These are phyloP conservation scores for Biscogniauxia mediterranea DNA, from an alignment of 2,329 filamentous ascomycete genomes.

Conservation along the genomic window DNA sequence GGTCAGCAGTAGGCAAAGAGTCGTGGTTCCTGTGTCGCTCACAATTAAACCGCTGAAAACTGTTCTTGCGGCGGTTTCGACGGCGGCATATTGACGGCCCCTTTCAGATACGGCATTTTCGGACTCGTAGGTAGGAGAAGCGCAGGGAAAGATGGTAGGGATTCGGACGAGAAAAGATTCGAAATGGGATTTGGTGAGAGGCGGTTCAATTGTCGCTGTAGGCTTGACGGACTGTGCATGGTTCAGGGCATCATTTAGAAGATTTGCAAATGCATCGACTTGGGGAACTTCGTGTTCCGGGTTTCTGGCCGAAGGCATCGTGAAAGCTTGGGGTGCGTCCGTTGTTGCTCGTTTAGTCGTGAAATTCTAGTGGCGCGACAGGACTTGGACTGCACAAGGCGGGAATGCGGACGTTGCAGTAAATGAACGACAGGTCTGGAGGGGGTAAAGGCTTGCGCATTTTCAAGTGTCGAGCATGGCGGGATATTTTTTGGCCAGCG, in stretches of 20 bases:
- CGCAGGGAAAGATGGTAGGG: slow-evolving; percentile 39
- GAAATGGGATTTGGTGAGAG: slow-evolving; percentile 69
- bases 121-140: slow-evolving; percentile 23
- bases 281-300: slow-evolving; percentile 49
- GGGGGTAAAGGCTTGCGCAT: slow-evolving; percentile 8
- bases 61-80: slow-evolving; percentile 81
- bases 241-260: slow-evolving; percentile 57
- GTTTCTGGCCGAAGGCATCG: slow-evolving; percentile 49
- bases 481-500: neutral
- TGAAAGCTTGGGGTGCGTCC: neutral
- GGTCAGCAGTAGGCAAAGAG: slow-evolving; percentile 31
- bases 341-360: slow-evolving; percentile 2
- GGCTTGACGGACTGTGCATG: slow-evolving; percentile 60
- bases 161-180: slow-evolving; percentile 47
- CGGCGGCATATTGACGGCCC: slow-evolving; percentile 62
- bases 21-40: slow-evolving; percentile 34
- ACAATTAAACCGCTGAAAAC: slow-evolving; percentile 79
- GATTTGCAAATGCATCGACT: slow-evolving; percentile 50
- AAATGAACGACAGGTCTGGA: slow-evolving; percentile 7
- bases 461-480: slow-evolving; percentile 2
- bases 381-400: neutral
- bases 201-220: slow-evolving; percentile 65
- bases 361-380: neutral
- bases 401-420: slow-evolving; percentile 1
- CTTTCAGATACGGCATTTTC: slow-evolving; percentile 39